Evolutionary conservation across 805 yeast genomes (phyloP), one percentile per base, ranked within the genome.

Genomic region (Wickerhamomyces rabaulensis): DNA sequence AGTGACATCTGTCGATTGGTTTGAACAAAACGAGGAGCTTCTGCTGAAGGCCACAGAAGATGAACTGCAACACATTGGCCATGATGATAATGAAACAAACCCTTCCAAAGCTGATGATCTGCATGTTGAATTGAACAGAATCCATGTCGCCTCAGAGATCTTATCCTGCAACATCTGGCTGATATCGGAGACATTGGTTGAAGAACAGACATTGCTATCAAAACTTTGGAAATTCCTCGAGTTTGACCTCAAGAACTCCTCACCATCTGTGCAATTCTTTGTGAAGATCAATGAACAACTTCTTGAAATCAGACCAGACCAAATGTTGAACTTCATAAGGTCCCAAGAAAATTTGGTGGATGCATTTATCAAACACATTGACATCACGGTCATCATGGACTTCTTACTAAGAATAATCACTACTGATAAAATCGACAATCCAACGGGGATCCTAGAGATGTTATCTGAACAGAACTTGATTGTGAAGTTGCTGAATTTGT

Each of bases 101-200:
- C 4, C 10, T 7, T 17, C 20, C 36, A 33, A 33, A 33, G 45
- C 45, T 9, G 57, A 56, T 51, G 62, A 49, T 51, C 41, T 48
- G 45, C 49, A 44, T 38, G 50, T 36, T 46, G 55, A 47, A 49
- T 49, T 49, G 43, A 61, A 61, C 43, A 52, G 71, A 47, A 75
- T 84, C 4, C 81, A 78, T 49, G 67, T 79, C 45, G 87, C 95
- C 1, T 85, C 97, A 0, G 98, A 92, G 60, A 85, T 94, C 17
- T 73, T 94, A 42, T 79, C 91, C 16, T 84, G 89, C 15, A 96
- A 92, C 61, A 89, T 88, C 16, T 90, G 97, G 97, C 80, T 94
- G 3, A 73, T 94, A 29, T 84, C 94, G 3, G 97, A 94, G 60
- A 80, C 95, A 1, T 79, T 94, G 43, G 85, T 92, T 74, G 92